Evolutionary conservation across 2,329 filamentous ascomycete genomes (phyloP).

Genomic region (Curvularia lunata): DNA sequence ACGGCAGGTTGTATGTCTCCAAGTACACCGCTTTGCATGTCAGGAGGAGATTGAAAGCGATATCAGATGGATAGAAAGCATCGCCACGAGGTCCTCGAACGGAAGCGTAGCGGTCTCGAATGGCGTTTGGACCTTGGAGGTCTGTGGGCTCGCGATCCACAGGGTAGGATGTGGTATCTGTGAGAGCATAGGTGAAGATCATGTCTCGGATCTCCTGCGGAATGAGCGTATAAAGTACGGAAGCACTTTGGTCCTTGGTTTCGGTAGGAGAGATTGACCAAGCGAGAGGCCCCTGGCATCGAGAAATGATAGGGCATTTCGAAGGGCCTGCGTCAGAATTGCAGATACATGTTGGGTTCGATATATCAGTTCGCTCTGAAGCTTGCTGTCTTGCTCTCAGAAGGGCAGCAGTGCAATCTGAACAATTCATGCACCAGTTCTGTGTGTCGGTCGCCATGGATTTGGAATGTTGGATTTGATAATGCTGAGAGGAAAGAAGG

Average conservation of each 20-base stretch:
- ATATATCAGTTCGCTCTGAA: not conserved
- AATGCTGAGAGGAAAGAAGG: not conserved
- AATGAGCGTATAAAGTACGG: conserved; percentile 19
- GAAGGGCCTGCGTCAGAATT: not conserved
- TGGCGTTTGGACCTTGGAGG: not conserved
- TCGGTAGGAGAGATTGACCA: conserved; percentile 18
- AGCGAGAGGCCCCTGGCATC: conserved; percentile 24
- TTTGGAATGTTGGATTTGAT: not conserved
- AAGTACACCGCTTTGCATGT: conserved; percentile 32
- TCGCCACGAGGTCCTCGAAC: not conserved
- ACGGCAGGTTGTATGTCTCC: conserved; percentile 26
- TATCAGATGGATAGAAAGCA: conserved; percentile 7
- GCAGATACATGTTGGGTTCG: not conserved
- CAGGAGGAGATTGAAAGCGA: conserved; percentile 19
- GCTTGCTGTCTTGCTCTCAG: not conserved
- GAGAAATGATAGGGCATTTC: not conserved
- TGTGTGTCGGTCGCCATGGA: not conserved
- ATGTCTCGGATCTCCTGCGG: conserved; percentile 28
- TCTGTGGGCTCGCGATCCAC: not conserved
- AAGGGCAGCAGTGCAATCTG: not conserved
- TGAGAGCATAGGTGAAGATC: conserved; percentile 26
- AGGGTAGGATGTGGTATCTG: conserved; percentile 12
- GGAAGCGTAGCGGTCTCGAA: not conserved
- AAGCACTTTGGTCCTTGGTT: conserved; percentile 13
- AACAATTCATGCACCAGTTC: not conserved